Conservation (phyloP, 2,329 filamentous ascomycete genomes). For the Botrytis sinoallii region DNA sequence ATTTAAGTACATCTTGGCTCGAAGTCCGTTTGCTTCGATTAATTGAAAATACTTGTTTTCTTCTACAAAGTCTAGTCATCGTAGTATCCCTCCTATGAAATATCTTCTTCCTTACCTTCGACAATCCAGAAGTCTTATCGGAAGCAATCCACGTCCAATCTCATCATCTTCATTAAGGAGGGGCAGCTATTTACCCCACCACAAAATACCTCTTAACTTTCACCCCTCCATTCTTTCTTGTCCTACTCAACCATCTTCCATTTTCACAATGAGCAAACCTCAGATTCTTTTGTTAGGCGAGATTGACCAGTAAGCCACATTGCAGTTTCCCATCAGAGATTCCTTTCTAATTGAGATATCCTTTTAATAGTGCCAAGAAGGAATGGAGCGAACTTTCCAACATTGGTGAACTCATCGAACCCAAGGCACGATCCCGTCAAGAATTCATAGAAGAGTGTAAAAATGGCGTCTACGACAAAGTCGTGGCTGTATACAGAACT, state of each 20-base stretch:
- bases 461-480: constrained; percentile 63
- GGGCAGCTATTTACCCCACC: constrained; percentile 31
- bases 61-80: neutral
- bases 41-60: neutral
- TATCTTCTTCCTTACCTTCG: neutral
- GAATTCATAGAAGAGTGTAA: constrained; percentile 69
- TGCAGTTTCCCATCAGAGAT: neutral
- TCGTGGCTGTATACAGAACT: constrained; percentile 66
- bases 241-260: neutral
- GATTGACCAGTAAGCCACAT: constrained; percentile 57
- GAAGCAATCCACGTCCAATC: neutral
- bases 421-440: constrained; percentile 57
- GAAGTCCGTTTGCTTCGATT: neutral
- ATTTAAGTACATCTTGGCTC: neutral
- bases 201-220: constrained; percentile 15
- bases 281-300: constrained; percentile 62
- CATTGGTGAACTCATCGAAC: constrained; percentile 62
- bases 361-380: constrained; percentile 56
- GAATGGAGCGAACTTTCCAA: constrained; percentile 60
- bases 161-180: constrained; percentile 26
- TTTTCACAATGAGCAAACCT: constrained; percentile 43
- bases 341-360: neutral
- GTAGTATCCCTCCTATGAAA: neutral
- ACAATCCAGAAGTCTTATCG: neutral
- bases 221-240: constrained; percentile 6